A percentile compares a stretch with the other conserved stretches of the same genome.
These are phyloP conservation scores for Lecanicillium sp. DNA, from an alignment of 2,329 filamentous ascomycete species.

Conservation along the genomic window DNA sequence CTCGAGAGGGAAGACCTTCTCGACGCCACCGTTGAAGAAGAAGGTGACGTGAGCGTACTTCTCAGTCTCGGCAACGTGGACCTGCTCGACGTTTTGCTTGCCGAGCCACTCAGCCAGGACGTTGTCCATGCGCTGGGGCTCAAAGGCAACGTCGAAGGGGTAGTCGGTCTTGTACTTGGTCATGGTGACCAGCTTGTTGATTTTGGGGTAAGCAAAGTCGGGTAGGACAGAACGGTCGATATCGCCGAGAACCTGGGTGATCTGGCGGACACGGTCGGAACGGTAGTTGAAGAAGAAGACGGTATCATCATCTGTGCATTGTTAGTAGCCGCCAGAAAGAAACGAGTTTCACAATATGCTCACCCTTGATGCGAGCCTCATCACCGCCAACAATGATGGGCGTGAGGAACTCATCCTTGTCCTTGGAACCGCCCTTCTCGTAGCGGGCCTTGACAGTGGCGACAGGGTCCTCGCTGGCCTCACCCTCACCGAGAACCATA, in stretches of 20 bases:
- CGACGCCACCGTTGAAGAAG: slow-evolving; percentile 98
- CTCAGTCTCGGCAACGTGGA: slow-evolving; percentile 96
- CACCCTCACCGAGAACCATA: slow-evolving; percentile 78
- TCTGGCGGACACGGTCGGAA: slow-evolving; percentile 92
- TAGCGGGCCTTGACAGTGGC: slow-evolving; percentile 84
- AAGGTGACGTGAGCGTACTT: slow-evolving; percentile 99
- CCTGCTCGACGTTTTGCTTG: slow-evolving; percentile 85
- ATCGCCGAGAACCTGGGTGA: slow-evolving; percentile 88
- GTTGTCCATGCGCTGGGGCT: slow-evolving; percentile 93
- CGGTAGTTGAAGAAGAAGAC: slow-evolving; percentile 99
- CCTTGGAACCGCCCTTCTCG: slow-evolving; percentile 56
- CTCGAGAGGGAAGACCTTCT: slow-evolving; percentile 92
- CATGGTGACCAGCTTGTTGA: slow-evolving; percentile 85
- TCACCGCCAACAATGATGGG: slow-evolving; percentile 91
- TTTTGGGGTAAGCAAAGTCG: slow-evolving; percentile 90
- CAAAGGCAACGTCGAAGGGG: slow-evolving; percentile 85
- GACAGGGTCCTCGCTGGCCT: slow-evolving; percentile 77
- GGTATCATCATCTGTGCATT: slow-evolving; percentile 68
- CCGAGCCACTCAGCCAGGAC: slow-evolving; percentile 96
- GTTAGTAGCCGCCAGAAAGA: background rate
- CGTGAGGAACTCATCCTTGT: slow-evolving; percentile 97
- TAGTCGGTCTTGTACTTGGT: slow-evolving; percentile 97
- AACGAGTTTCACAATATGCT: slow-evolving; percentile 16
- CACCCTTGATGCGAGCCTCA: slow-evolving; percentile 78
- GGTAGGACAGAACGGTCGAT: slow-evolving; percentile 85